Evolutionary conservation across 106 monocot species (phyloP).

Genomic region (Dioscorea dumetorum): DNA sequence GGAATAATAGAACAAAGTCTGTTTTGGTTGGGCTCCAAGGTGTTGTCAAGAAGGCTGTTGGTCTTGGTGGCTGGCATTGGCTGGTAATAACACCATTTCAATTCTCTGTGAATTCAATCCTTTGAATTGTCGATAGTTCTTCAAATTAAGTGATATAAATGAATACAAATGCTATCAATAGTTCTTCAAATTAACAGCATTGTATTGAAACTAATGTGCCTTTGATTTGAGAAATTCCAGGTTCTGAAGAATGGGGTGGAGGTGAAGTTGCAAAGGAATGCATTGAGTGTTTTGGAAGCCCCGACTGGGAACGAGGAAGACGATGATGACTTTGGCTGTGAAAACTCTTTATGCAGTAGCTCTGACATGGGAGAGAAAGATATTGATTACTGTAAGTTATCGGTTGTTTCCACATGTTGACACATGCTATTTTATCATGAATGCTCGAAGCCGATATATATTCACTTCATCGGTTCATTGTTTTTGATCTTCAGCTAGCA

Average conservation of each 20-base stretch:
- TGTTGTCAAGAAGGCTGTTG: slow-evolving; percentile 89
- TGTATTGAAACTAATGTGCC: too few relatives aligned
- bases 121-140: too few relatives aligned
- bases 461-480: background rate
- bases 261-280: slow-evolving; percentile 90
- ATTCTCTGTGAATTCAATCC: too few relatives aligned
- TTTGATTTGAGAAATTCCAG: slow-evolving; percentile 12
- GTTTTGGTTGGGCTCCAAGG: slow-evolving; percentile 86
- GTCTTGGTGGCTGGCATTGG: slow-evolving; percentile 94
- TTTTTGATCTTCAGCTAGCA: slow-evolving; percentile 34
- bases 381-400: slow-evolving; percentile 47
- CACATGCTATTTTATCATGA: background rate
- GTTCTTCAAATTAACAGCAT: too few relatives aligned
- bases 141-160: too few relatives aligned
- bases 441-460: background rate
- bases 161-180: too few relatives aligned
- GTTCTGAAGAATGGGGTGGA: slow-evolving; percentile 94
- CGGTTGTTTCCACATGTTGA: background rate
- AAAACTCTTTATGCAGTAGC: slow-evolving; percentile 81
- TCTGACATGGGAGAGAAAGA: slow-evolving; percentile 80
- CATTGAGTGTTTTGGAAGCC: slow-evolving; percentile 76
- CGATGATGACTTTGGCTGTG: slow-evolving; percentile 36
- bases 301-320: slow-evolving; percentile 90
- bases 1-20: slow-evolving; percentile 86
- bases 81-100: slow-evolving; percentile 33